phyloP scores from a whole-genome alignment of 2,329 filamentous ascomycete species.

The Exophiala sideris region DNA sequence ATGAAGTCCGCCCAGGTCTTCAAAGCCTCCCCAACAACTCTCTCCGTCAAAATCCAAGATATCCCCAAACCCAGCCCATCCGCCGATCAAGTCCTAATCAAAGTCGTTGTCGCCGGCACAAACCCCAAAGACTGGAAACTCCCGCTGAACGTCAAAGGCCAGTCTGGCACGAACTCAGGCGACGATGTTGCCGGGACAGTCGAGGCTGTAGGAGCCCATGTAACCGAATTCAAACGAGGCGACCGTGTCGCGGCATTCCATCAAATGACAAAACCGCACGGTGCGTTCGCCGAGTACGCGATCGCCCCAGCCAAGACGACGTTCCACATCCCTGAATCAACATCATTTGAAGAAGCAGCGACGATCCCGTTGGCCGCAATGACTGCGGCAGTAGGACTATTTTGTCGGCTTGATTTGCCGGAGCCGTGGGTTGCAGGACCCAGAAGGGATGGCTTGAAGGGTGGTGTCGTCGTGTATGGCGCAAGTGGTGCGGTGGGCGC shows the following conservation, averaged over 20 bases:
- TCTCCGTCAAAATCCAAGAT: constrained; percentile 33
- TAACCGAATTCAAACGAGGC: constrained; percentile 54
- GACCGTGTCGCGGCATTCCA: constrained; percentile 53
- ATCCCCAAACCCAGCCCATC: constrained; percentile 41
- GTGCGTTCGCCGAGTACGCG: constrained; percentile 58
- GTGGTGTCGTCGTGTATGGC: constrained; percentile 52
- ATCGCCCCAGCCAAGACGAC: constrained; percentile 54
- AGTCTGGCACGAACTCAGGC: constrained; percentile 40
- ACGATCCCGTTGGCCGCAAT: constrained; percentile 25
- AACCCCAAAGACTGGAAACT: constrained; percentile 52
- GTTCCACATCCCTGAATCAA: constrained; percentile 52
- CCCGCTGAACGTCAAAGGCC: constrained; percentile 9
- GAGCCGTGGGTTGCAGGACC: constrained; percentile 23
- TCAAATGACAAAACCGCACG: constrained; percentile 49
- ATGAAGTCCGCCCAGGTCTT: constrained; percentile 23
- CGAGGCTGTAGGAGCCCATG: constrained; percentile 49
- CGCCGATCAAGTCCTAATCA: constrained; percentile 40
- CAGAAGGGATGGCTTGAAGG: constrained; percentile 13
- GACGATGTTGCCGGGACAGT: constrained; percentile 54
- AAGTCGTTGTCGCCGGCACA: constrained; percentile 41
- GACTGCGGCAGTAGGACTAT: constrained; percentile 22
- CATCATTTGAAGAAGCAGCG: constrained; percentile 50
- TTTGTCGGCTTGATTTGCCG: constrained; percentile 19
- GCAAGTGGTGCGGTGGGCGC: constrained; percentile 56
- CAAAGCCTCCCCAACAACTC: constrained; percentile 1